Evolutionary conservation across 495 filamentous ascomycete species (phyloP), one percentile per base, ranked within the genome.

Genomic region (Podospora pseudoanserina): DNA sequence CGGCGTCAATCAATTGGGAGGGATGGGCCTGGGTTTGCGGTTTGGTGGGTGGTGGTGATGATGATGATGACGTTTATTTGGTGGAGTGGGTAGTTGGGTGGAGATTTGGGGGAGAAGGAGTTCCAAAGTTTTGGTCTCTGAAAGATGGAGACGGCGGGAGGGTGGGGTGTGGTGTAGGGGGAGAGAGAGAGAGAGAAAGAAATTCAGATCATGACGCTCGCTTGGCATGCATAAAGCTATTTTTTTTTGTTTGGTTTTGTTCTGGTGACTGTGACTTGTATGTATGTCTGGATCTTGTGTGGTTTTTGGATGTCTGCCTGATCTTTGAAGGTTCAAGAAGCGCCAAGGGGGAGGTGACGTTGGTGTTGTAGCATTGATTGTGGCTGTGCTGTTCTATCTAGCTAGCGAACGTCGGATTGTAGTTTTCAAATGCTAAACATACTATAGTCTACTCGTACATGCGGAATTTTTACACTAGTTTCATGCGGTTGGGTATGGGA

Each of bases 181-280:
- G 67, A 60, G 56, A 62, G 30, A 65, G 62, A 11, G 39, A 62
- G 54, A 56, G 66, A 60, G 65, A 63, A 58, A 58, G 59, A 34
- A 54, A 68, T 71, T 65, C 60, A 54, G 70, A 65, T 71, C 68
- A 69, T 30, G 57, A 69, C 71, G 67, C 71, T 73, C 71, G 71
- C 71, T 73, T 67, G 70, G 84, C 87, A 73, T 86, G 68, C 68
- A 58, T 49, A 49, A 49, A 49, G 9, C 39, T 6, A 6, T 13
- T 9, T 16, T 13, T 9, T 49, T 11, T 49, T 49, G 39, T 5
- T 49, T 32, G 4, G 9, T 49, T 49, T 49, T 49, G 39, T 49
- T 49, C 15, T 49, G 39, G 39, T 49, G 39, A 49, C 39, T 49
- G 9, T 49, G 23, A 23, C 23, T 23, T 23, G 23, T 23, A 23